A percentile compares a stretch with the other conserved stretches of the same genome.
phyloP scores from a whole-genome alignment of 352 stramenopile species.

The Globisporangium orthogonon region DNA sequence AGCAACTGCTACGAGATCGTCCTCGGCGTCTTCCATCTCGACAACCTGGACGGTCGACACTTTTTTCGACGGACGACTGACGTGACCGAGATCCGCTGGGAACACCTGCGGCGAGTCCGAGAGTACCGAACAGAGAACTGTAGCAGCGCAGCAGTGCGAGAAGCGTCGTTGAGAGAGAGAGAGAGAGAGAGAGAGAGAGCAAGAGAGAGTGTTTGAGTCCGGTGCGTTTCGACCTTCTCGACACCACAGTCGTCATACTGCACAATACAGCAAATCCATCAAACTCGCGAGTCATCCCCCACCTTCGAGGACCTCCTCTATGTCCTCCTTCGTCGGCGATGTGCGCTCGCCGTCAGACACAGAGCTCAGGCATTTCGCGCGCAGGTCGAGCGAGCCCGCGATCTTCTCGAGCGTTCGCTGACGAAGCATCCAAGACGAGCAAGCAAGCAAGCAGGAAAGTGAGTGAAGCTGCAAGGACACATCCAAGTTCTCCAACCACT shows the following conservation, averaged over 20 bases:
- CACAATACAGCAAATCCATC: neutral
- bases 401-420: constrained; percentile 33
- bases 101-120: constrained; percentile 38
- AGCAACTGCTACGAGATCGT: constrained; percentile 11
- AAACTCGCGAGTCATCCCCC: neutral
- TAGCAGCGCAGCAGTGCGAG: neutral
- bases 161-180: neutral
- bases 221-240: too few species aligned
- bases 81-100: constrained; percentile 16
- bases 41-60: constrained; percentile 24
- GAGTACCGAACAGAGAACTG: constrained; percentile 31
- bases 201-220: neutral
- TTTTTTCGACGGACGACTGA: constrained; percentile 15
- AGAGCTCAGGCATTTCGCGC: constrained; percentile 44
- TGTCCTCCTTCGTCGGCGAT: constrained; percentile 59
- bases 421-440: neutral
- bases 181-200: too few species aligned
- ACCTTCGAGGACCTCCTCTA: constrained; percentile 55
- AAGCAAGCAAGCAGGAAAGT: neutral
- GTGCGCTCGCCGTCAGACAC: constrained; percentile 38
- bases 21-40: constrained; percentile 17
- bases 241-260: neutral
- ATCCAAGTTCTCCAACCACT: neutral
- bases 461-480: neutral
- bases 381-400: constrained; percentile 39